Evolutionary conservation across 805 yeast species (phyloP), one percentile per base, ranked within the genome.

Genomic region (Metschnikowia sp.): DNA sequence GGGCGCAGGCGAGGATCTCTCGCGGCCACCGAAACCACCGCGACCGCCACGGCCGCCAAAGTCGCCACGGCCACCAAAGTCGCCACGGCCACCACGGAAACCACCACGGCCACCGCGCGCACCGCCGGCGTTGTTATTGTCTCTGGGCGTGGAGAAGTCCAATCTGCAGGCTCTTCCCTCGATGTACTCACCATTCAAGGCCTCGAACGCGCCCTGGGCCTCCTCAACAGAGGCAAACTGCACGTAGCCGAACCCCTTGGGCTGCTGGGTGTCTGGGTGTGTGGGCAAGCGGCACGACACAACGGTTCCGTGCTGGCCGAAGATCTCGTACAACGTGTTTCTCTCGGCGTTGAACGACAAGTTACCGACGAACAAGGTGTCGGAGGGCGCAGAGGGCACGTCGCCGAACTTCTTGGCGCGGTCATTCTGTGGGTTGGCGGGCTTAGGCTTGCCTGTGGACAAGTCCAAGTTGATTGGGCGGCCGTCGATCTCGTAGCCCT

Each of bases 241-340:
- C 49, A 92, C 97, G 73, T 94, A 94, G 58, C 98, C 99, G 75
- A 94, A 94, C 59, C 99, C 99, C 82, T 94, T 94, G 71, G 96
- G 96, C 76, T 92, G 97, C 70, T 90, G 96, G 56, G 98, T 91
- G 71, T 92, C 98, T 64, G 97, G 97, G 76, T 94, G 95, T 38
- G 98, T 92, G 70, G 99, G 99, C 58, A 94, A 77, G 78, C 99
- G 86, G 60, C 90, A 91, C 53, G 96, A 88, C 47, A 89, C 73
- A 52, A 94, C 88, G 53, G 79, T 78, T 67, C 97, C 98, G 69
- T 79, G 78, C 64, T 79, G 81, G 58, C 85, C 82, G 64, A 94
- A 94, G 36, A 82, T 68, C 59, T 79, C 82, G 69, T 77, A 84
- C 58, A 94, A 76, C 52, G 73, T 73, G 68, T 91, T 96, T 74